These are phyloP conservation scores for Teratosphaeriaceae sp. DNA, from an alignment of 2,329 filamentous ascomycete species.

Conservation along the genomic window DNA sequence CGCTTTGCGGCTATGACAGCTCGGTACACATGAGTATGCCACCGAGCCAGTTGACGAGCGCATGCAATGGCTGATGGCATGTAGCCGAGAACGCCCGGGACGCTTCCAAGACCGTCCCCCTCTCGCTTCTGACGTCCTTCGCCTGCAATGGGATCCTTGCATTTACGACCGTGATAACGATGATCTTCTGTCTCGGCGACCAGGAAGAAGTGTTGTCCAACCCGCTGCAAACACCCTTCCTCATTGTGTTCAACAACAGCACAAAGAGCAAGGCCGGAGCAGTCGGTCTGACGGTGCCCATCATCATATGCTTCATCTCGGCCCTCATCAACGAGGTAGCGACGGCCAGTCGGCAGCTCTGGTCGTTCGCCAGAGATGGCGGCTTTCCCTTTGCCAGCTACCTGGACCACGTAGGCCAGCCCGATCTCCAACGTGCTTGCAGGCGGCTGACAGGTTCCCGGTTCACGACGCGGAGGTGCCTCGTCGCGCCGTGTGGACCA, in stretches of 20 bases:
- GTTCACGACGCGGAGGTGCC: not conserved
- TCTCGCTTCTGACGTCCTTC: conserved; percentile 14
- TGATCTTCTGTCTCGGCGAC: conserved; percentile 31
- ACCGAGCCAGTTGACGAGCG: not conserved
- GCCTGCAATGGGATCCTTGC: conserved; percentile 16
- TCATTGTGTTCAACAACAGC: conserved; percentile 29
- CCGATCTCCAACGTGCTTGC: not conserved
- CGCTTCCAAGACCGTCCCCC: conserved; percentile 17
- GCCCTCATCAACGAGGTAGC: conserved; percentile 30
- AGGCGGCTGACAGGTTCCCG: not conserved
- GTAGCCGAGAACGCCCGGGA: conserved; percentile 23
- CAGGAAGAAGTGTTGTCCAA: conserved; percentile 20
- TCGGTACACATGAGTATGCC: conserved; percentile 19
- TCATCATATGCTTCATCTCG: conserved; percentile 27
- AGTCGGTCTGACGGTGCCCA: conserved; percentile 25
- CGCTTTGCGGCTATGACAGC: conserved; percentile 18
- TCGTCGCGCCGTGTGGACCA: not conserved
- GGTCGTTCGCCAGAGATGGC: conserved; percentile 33
- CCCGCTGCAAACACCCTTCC: conserved; percentile 22
- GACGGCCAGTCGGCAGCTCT: conserved; percentile 32
- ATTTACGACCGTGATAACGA: conserved; percentile 19
- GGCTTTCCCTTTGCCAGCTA: not conserved
- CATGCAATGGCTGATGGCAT: conserved; percentile 1
- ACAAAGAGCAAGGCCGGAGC: conserved; percentile 29
- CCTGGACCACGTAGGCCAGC: not conserved